Evolutionary conservation across 1,284 basidiomycete species (phyloP), one percentile per base, ranked within the genome.

Genomic region (Xanthoconium separans): DNA sequence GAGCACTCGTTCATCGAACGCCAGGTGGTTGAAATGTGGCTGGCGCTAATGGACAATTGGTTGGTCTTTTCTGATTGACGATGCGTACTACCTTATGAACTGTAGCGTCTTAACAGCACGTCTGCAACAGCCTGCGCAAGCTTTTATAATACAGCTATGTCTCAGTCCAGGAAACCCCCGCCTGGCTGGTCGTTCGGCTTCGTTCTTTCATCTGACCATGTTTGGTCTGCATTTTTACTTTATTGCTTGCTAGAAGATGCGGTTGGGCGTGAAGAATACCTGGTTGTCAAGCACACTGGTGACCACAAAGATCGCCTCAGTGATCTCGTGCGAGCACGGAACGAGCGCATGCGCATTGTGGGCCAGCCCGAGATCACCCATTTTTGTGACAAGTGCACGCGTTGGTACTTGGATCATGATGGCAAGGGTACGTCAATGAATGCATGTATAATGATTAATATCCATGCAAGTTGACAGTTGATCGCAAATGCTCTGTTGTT

Each of bases 381-480:
- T 36, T 54, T 47, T 11, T 71, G 70, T 36, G 36, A 61, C 2
- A 61, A 57, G 41, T 71, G 68, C 40, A 55, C 56, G 8, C 46
- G 50, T 2, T 49, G 48, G 45, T 50, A 15, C 12, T n/a, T n/a
- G n/a, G n/a, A n/a, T n/a, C n/a, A n/a, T n/a, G n/a, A n/a, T n/a
- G n/a, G n/a, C n/a, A n/a, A n/a, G n/a, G n/a, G n/a, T n/a, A n/a
- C n/a, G n/a, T n/a, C n/a, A n/a, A n/a, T n/a, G n/a, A n/a, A n/a
- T n/a, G n/a, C n/a, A n/a, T n/a, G n/a, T n/a, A n/a, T n/a, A n/a
- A n/a, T n/a, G n/a, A n/a, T n/a, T n/a, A n/a, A n/a, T n/a, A n/a
- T n/a, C n/a, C n/a, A n/a, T n/a, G n/a, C n/a, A n/a, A n/a, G n/a
- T n/a, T n/a, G n/a, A n/a, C n/a, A 54, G 50, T 37, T 2, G 3